Evolutionary conservation across 208 protist genomes (phyloP), one percentile per base, ranked within the genome.

Genomic region (Angomonas ambiguus): DNA sequence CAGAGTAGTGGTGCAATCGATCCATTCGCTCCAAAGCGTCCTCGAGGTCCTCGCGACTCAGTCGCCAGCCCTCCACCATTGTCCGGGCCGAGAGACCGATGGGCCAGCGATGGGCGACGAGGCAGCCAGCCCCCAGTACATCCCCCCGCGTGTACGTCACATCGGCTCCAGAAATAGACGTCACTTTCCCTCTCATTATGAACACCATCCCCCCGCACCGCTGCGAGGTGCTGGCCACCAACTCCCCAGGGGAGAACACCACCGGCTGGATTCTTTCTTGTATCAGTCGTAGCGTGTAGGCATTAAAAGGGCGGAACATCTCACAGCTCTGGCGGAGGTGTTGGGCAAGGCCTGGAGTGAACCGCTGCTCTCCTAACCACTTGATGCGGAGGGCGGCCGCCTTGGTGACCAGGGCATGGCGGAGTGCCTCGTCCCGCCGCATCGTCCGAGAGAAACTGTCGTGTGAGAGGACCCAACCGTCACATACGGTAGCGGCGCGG

Each of bases 41-140:
- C 42, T 75, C 59, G 35, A 92, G 80, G 22, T 77, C 42, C n/a
- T 77, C 71, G 3, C 75, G 80, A 41, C 60, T 76, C 34, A 95
- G 75, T 48, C 77, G 72, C 89, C 89, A 95, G n/a, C 89, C 83
- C 69, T 95, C 89, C 69, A 95, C 85, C 83, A 95, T 95, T 27
- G 82, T 77, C 49, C 82, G 78, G 6, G 89, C 85, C 2, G 83
- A 69, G 10, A 92, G 76, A 0, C 76, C 84, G 10, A 95, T 33
- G 16, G 89, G 89, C 85, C 89, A 95, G 65, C 89, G 85, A 65
- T 95, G 89, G 24, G 71, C 59, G 22, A 95, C 73, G n/a, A 95
- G 77, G 62, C 77, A 88, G 22, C 82, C 76, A 58, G 88, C 89
- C 32, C 89, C 89, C 62, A 95, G 72, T 58, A 88, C 74, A 49